Conservation (phyloP, 2,329 filamentous ascomycete genomes). For the Piedraia hortae region DNA sequence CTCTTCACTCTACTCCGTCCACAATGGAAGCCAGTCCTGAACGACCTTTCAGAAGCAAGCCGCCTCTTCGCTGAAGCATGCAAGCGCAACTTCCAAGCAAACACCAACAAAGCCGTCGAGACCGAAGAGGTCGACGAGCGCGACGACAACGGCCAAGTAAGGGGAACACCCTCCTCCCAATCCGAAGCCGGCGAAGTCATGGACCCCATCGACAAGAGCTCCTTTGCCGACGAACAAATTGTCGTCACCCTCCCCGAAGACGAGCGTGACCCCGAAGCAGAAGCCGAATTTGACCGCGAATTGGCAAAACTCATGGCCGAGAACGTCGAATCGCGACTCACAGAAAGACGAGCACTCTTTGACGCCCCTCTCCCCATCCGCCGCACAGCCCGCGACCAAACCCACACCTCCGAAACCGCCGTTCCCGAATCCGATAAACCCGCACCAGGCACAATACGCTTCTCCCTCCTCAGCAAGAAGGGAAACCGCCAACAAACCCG, state of each 20-base stretch:
- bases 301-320: slow-evolving; percentile 97
- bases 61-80: slow-evolving; percentile 69
- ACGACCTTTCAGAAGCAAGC: slow-evolving; percentile 55
- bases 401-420: slow-evolving; percentile 13
- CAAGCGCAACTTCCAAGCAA: slow-evolving; percentile 64
- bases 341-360: slow-evolving; percentile 80
- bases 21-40: slow-evolving; percentile 60
- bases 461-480: slow-evolving; percentile 81
- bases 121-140: slow-evolving; percentile 39
- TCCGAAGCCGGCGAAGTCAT: slow-evolving; percentile 21
- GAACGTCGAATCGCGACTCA: slow-evolving; percentile 82
- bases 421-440: slow-evolving; percentile 4
- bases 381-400: slow-evolving; percentile 29
- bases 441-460: slow-evolving; percentile 57
- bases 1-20: slow-evolving; percentile 63
- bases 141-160: slow-evolving; percentile 33
- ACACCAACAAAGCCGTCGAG: slow-evolving; percentile 40
- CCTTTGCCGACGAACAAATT: slow-evolving; percentile 60
- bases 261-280: slow-evolving; percentile 69
- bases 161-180: no score
- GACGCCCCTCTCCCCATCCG: slow-evolving; percentile 94
- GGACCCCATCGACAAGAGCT: slow-evolving; percentile 16
- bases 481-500: slow-evolving; percentile 91
- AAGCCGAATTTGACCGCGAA: slow-evolving; percentile 92
- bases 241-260: slow-evolving; percentile 79